Base-by-base conservation (phyloP, 306 rosid genomes). In the Vigna angularis region DNA sequence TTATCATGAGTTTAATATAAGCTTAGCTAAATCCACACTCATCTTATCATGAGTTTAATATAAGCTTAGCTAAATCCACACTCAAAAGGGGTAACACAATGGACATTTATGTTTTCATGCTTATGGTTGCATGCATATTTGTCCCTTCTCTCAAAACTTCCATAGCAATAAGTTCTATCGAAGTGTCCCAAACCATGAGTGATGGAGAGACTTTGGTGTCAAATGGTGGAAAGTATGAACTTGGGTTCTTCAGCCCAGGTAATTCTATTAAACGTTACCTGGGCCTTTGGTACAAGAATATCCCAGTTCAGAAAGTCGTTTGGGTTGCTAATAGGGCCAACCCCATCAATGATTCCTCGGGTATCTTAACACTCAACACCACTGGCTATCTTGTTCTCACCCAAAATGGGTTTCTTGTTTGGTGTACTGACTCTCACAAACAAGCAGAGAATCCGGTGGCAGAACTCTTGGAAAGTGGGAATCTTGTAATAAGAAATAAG, bases 401-500 rank as follows among this genome's bases (percentile, higher is more conserved):
- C 3, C 65, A 78, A 34, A 77, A 77, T 3, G 28, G 17, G 3
- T 3, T 59, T 48, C 1, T 59, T 48, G 32, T 77, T 24, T 83
- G 83, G 86, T 0, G 18, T 5, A 26, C 86, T 17, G 8, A 3
- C 26, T 24, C 79, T 2, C 18, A 6, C 1, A 66, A 59, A 57
- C 67, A 57, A 58, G 83, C 77, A 48, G 30, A 28, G 26, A 73
- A 57, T 22, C 77, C 77, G 3, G 18, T 83, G 15, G 72, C 50
- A 7, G 45, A 3, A 66, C 76, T 83, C 32, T 57, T 83, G 72
- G 79, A 78, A 11, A 55, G 9, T 0, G 86, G 87, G 36, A 86
- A 57, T 45, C 84, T 91, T 14, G 77, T 87, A 7, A 61, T 87
- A 8, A 78, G 73, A 34, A 13, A 78, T 57, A 90, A 83, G 2